Conservation (phyloP, 2,329 filamentous ascomycete genomes). For the Phialocephala subalpina region DNA sequence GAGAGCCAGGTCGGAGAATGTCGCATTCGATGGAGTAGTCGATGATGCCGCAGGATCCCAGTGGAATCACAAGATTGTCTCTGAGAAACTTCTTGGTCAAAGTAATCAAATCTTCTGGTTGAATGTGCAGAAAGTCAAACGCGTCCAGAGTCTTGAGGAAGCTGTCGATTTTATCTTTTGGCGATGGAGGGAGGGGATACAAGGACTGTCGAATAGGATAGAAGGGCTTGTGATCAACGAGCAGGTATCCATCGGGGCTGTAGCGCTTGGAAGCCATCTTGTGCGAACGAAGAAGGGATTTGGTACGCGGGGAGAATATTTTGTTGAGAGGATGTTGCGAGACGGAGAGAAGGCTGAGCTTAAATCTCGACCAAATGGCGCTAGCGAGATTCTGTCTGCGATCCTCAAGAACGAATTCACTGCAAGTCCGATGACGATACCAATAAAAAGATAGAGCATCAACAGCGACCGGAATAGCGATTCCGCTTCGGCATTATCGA, state of each 20-base stretch:
- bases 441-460: too few relatives aligned
- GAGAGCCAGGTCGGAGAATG: not conserved
- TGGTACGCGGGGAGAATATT: too few relatives aligned
- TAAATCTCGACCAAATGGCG: too few relatives aligned
- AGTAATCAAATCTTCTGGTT: not conserved
- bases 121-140: not conserved
- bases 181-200: not conserved
- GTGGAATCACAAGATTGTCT: not conserved
- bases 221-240: not conserved
- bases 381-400: too few relatives aligned
- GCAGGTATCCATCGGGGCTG: not conserved
- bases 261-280: not conserved
- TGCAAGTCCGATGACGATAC: too few relatives aligned
- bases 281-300: not conserved
- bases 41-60: slow-evolving; percentile 4
- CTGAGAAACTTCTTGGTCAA: not conserved
- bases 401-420: too few relatives aligned
- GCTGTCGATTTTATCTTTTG: not conserved
- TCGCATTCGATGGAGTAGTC: slow-evolving; percentile 3
- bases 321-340: too few relatives aligned
- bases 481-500: too few relatives aligned
- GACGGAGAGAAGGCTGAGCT: too few relatives aligned
- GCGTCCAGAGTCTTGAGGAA: not conserved
- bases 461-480: too few relatives aligned
- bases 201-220: not conserved